A percentile compares a stretch with the other conserved stretches of the same genome.
Evolutionary conservation across 1,284 basidiomycete species (phyloP).

Genomic region (Butyriboletus appendiculatus): DNA sequence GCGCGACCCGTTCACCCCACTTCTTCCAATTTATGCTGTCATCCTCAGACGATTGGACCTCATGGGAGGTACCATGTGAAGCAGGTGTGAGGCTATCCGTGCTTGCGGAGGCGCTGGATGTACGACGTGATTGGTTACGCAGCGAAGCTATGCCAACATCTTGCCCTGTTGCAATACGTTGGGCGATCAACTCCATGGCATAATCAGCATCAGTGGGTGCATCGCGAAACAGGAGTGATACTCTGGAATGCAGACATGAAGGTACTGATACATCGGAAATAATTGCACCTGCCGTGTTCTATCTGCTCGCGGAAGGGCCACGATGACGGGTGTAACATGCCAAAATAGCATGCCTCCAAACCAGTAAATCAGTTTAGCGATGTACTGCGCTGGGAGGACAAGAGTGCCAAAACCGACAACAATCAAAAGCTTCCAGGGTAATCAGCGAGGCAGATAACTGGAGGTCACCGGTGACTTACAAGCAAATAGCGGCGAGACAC

Average conservation of each 20-base stretch:
- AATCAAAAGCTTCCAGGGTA: conserved; percentile 31
- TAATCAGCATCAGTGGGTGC: conserved; percentile 67
- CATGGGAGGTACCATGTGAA: conserved; percentile 6
- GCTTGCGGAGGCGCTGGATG: conserved; percentile 11
- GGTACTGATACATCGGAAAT: neutral
- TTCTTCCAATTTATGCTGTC: conserved; percentile 52
- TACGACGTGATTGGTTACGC: conserved; percentile 4
- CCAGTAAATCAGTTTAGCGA: conserved; percentile 50
- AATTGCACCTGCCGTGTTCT: conserved; percentile 43
- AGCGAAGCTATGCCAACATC: conserved; percentile 38
- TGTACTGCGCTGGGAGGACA: conserved; percentile 49
- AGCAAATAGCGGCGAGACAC: conserved; percentile 49
- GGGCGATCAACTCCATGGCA: conserved; percentile 66
- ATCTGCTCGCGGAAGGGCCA: conserved; percentile 48
- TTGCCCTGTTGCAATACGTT: conserved; percentile 57
- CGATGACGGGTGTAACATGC: conserved; percentile 61
- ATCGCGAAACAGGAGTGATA: conserved; percentile 50
- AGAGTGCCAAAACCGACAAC: conserved; percentile 41
- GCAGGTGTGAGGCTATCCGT: conserved; percentile 4
- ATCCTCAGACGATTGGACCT: conserved; percentile 5
- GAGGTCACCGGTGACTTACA: conserved; percentile 36
- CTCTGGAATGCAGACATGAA: conserved; percentile 29
- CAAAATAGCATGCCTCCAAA: conserved; percentile 56
- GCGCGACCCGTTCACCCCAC: conserved; percentile 48
- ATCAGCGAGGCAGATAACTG: neutral